Evolutionary conservation across 495 filamentous ascomycete species (phyloP), one percentile per base, ranked within the genome.

Genomic region (Delitschia confertaspora): DNA sequence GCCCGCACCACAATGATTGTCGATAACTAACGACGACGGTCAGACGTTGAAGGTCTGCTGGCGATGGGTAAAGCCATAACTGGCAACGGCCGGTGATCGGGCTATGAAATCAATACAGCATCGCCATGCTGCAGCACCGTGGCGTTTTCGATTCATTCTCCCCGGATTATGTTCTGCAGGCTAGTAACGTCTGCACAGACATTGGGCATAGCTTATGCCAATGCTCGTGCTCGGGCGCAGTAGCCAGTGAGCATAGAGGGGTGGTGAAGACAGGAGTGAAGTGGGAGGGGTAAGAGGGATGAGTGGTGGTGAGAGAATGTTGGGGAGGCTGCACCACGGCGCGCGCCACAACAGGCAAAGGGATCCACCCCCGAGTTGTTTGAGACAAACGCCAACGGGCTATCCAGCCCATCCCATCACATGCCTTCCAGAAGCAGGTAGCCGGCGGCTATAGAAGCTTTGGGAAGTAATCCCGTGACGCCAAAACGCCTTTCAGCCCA

Each of bases 41-140:
- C 42, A 43, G 43, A 19, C 30, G 38, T 53, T 42, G 27, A 25
- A 34, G n/a, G 5, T 18, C 11, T 13, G 14, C 17, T n/a, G 24
- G 37, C 42, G 18, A 36, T 34, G 25, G 34, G 23, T 18, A 19
- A 22, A 26, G 21, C n/a, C 18, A 38, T 45, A 35, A 13, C 30
- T 16, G 21, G 32, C 29, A 31, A 33, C n/a, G 17, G 6, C 23
- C 8, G 24, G 29, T 20, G 36, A 10, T 42, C 31, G 38, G 29
- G 43, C 49, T 20, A 40, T 39, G 43, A 30, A 47, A 35, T 48
- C 47, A 48, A 45, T 48, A 56, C 47, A 42, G 47, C 38, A 51
- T 51, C n/a, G 20, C 16, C 29, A 43, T 48, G 47, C 39, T 44
- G 53, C 53, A 44, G 19, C 10, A 56, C 47, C 40, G 47, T 56